These are phyloP conservation scores for Candida nanaspora DNA, from an alignment of 805 yeast species.

Conservation along the genomic window DNA sequence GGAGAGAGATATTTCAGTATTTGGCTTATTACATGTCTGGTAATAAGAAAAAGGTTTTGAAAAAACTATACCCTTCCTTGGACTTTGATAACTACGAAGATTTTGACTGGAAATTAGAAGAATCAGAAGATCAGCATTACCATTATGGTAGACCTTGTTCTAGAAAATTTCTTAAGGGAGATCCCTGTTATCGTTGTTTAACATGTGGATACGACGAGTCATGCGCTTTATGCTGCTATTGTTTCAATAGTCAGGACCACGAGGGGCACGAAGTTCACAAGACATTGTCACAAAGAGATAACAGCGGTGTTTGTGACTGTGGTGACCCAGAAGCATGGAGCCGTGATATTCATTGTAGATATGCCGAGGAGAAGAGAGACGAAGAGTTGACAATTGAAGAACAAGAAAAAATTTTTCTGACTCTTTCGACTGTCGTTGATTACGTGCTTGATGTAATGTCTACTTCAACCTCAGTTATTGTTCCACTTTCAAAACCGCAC, in stretches of 20 bases:
- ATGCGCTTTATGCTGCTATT: conserved; percentile 73
- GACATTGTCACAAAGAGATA: conserved; percentile 56
- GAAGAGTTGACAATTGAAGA: conserved; percentile 34
- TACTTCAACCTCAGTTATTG: conserved; percentile 34
- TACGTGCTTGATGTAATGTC: conserved; percentile 56
- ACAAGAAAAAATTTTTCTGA: conserved; percentile 25
- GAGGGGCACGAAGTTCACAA: conserved; percentile 64
- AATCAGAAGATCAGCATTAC: conserved; percentile 2
- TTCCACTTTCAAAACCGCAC: conserved; percentile 15
- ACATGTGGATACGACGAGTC: conserved; percentile 77
- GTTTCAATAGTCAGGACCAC: conserved; percentile 68
- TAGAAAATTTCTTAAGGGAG: conserved; percentile 65
- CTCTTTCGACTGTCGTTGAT: conserved; percentile 46
- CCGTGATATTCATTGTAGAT: conserved; percentile 41
- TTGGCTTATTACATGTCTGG: conserved; percentile 36
- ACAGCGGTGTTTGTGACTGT: conserved; percentile 80
- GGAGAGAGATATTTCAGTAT: conserved; percentile 30
- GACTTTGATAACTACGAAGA: conserved; percentile 17
- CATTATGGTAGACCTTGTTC: conserved; percentile 59
- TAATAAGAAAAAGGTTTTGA: conserved; percentile 31
- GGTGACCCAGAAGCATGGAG: conserved; percentile 87
- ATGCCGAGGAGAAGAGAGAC: conserved; percentile 23
- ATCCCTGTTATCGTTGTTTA: conserved; percentile 71
- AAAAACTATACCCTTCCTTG: conserved; percentile 23
- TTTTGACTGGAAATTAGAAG: conserved; percentile 4